These are phyloP conservation scores for Ogataea glucozyma DNA, from an alignment of 805 yeast species.

Conservation along the genomic window DNA sequence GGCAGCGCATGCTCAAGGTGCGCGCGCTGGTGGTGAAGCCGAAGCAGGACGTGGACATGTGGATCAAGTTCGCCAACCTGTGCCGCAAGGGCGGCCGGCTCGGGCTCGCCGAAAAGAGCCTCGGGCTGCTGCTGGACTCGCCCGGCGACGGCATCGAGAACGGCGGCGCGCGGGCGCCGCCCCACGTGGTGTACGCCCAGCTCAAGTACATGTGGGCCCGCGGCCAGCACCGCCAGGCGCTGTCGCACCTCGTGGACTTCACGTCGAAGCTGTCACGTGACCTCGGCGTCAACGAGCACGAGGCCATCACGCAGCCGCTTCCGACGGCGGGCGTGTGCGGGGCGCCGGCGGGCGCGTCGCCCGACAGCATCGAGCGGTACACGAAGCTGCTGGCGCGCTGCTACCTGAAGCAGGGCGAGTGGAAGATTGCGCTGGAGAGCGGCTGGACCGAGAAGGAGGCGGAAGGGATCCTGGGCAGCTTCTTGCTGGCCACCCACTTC, in stretches of 20 bases:
- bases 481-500: conserved; percentile 90
- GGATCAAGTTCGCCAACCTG: conserved; percentile 96
- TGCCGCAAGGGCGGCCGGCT: conserved; percentile 93
- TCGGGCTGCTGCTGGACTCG: conserved; percentile 75
- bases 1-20: conserved; percentile 95
- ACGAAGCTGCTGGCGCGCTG: conserved; percentile 89
- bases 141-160: conserved; percentile 43
- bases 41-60: conserved; percentile 93
- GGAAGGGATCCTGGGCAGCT: conserved; percentile 87
- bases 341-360: conserved; percentile 68
- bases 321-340: conserved; percentile 74
- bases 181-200: conserved; percentile 96
- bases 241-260: conserved; percentile 82
- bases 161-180: conserved; percentile 74
- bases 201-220: conserved; percentile 96
- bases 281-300: conserved; percentile 82
- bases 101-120: conserved; percentile 88
- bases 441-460: conserved; percentile 75
- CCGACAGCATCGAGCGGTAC: conserved; percentile 78
- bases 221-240: conserved; percentile 84
- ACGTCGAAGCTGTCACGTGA: conserved; percentile 89
- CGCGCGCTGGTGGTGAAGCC: conserved; percentile 92
- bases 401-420: conserved; percentile 95
- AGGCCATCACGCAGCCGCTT: conserved; percentile 80
- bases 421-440: conserved; percentile 84